Evolutionary conservation across 768 basidiomycete species (phyloP), one percentile per base, ranked within the genome.

Genomic region (Tulasnella sp.): DNA sequence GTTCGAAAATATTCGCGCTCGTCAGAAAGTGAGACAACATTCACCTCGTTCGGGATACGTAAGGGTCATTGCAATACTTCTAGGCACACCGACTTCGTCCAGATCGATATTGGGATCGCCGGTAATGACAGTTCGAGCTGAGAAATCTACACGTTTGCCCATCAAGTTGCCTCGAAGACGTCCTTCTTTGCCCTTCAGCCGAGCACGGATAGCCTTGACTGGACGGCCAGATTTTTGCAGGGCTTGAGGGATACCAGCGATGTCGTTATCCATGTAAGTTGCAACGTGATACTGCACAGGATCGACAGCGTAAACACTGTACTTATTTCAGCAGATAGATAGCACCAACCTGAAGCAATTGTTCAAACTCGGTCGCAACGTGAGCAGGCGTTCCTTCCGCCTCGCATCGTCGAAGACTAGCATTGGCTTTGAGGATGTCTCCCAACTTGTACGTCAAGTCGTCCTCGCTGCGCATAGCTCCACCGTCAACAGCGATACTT

Each of bases 191-290:
- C 98, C 98, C 89, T 99, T 99, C 78, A 99, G 89, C 68, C 98
- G 93, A 7, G 97, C 96, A 79, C 98, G 95, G 83, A 99, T 98
- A 46, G 98, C 97, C 86, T 99, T 99, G 80, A 99, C 94, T 38
- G 98, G 97, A 80, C 98, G 91, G 40, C 98, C 98, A 58, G 95
- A 97, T 86, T 99, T 99, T 84, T 99, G 98, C 82, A 97, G 87
- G 2, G 98, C 96, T 84, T 98, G 97, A 1, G 98, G 98, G 46
- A 98, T 95, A 71, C 98, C 98, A 44, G 98, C 96, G 79, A 99
- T 97, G 84, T 99, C 97, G 84, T 99, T 99, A 84, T 99, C 98
- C 97, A 99, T 99, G 84, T 99, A 99, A 0, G 98, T 99, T 3
- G 98, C 98, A 80, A 98, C 96, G 84, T 99, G 98, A 85, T 97